A percentile compares a stretch with the other conserved stretches of the same genome.
These are phyloP conservation scores for Lumnitzera racemosa DNA, from an alignment of 345 rosid species.

Conservation along the genomic window DNA sequence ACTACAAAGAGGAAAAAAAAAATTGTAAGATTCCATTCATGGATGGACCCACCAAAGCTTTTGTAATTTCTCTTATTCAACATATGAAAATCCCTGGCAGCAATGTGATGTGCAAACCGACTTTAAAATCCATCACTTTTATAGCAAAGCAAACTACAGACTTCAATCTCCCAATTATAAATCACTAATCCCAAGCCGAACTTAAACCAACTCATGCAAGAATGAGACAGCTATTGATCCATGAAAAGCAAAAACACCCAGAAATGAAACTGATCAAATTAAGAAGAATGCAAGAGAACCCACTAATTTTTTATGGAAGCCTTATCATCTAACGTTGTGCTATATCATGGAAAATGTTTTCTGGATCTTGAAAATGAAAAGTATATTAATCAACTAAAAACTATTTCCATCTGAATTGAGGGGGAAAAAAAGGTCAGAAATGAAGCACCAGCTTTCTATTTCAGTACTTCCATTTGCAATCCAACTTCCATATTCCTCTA, in stretches of 20 bases:
- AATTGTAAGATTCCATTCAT: slow-evolving; percentile 68
- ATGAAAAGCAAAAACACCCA: no score
- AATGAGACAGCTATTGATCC: no score
- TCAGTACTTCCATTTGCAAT: no score
- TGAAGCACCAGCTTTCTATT: no score
- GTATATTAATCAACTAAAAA: no score
- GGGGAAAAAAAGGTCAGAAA: no score
- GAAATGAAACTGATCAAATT: slow-evolving; percentile 6
- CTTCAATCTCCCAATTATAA: slow-evolving; percentile 18
- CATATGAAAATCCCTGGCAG: slow-evolving; percentile 33
- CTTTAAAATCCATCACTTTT: slow-evolving; percentile 6
- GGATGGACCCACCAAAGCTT: slow-evolving; percentile 57
- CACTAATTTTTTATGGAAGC: slow-evolving; percentile 2
- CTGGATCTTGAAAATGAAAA: no score
- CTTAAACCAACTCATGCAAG: slow-evolving; percentile 5
- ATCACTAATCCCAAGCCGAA: slow-evolving; percentile 13
- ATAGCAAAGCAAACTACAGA: slow-evolving; percentile 7
- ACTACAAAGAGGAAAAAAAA: slow-evolving; percentile 44
- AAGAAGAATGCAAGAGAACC: slow-evolving; percentile 8
- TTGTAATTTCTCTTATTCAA: slow-evolving; percentile 26
- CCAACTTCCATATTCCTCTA: no score
- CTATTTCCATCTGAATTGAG: no score
- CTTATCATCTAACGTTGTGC: no score
- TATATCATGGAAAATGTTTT: no score
- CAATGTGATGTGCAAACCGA: slow-evolving; percentile 30